Evolutionary conservation across 139 green algal species (phyloP).

Genomic region (Pleodorina starrii): DNA sequence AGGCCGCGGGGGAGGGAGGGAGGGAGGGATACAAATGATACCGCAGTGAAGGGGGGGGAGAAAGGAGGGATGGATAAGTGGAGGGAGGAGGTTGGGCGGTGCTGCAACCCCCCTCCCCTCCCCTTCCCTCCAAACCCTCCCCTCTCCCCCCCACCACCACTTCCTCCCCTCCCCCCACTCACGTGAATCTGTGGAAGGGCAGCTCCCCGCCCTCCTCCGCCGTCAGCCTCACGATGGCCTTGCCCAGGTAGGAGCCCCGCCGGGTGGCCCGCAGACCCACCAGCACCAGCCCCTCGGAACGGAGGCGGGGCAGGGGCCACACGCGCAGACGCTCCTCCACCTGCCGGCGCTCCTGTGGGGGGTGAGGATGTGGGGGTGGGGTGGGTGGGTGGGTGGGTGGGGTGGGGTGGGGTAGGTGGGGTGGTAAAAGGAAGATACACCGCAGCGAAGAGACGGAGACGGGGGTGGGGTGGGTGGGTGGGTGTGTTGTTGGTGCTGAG

Average conservation of each 20-base stretch:
- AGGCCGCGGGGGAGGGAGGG: not conserved
- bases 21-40: not conserved
- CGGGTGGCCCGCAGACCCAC: not conserved
- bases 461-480: no score
- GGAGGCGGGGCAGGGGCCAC: conserved; percentile 38
- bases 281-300: conserved; percentile 39
- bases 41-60: not conserved
- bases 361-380: no score
- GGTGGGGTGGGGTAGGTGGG: no score
- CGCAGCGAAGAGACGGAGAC: no score
- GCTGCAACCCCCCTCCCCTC: no score
- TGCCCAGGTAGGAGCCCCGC: conserved; percentile 47
- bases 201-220: conserved; percentile 38
- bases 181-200: conserved; percentile 57
- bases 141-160: not conserved
- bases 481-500: no score
- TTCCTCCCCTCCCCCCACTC: not conserved
- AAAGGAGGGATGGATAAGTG: not conserved
- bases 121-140: not conserved
- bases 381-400: no score
- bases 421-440: not conserved
- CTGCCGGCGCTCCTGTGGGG: conserved; percentile 38
- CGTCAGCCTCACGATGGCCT: conserved; percentile 36
- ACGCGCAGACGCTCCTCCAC: conserved; percentile 43
- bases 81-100: no score